Evolutionary conservation across 176 grass and related monocot species (phyloP).

Genomic region (Tillandsia leiboldiana): DNA sequence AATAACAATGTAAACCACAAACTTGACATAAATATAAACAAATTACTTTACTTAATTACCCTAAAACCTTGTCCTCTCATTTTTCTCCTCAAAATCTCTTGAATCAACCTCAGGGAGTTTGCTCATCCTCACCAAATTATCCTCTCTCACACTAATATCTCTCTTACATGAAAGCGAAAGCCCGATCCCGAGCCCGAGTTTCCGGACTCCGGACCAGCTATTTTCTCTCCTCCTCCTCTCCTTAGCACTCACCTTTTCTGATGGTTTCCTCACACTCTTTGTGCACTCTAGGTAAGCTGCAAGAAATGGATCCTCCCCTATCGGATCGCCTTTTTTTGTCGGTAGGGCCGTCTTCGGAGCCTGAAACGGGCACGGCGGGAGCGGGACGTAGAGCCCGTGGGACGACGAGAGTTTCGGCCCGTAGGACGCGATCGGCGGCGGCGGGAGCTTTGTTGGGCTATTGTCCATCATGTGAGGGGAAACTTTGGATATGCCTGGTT

Average conservation of each 20-base stretch:
- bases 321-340: conserved; percentile 7
- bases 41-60: too few relatives aligned
- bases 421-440: not conserved
- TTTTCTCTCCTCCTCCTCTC: not conserved
- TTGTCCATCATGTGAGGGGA: not conserved
- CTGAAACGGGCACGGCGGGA: conserved; percentile 26
- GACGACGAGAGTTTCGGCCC: not conserved
- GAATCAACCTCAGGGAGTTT: not conserved
- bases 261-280: conserved; percentile 11
- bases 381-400: conserved; percentile 26
- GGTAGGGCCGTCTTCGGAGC: conserved; percentile 7
- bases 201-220: too few relatives aligned
- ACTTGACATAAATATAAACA: too few relatives aligned
- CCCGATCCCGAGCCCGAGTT: not conserved
- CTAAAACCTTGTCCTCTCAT: too few relatives aligned
- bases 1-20: too few relatives aligned
- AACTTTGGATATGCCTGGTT: conserved; percentile 26
- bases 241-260: not conserved
- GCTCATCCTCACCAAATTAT: not conserved
- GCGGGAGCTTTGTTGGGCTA: conserved; percentile 1
- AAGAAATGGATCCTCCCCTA: conserved; percentile 35
- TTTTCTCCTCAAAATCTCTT: not conserved
- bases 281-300: conserved; percentile 43
- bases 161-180: not conserved
- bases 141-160: not conserved